Evolutionary conservation across 805 yeast species (phyloP).

Genomic region (Cyberlindnera euphorbiae): DNA sequence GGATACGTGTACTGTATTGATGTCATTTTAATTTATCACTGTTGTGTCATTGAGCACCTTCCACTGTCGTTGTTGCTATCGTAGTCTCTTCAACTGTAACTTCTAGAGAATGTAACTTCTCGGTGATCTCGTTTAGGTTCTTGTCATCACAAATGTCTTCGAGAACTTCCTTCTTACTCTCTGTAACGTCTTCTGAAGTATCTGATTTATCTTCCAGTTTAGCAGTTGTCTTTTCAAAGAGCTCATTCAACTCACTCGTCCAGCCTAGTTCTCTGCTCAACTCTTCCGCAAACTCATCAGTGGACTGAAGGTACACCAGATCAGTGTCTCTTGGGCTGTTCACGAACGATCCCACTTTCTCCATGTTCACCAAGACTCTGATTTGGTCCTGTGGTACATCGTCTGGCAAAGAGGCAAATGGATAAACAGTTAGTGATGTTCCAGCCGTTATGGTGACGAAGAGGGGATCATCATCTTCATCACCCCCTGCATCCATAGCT

Average conservation of each 20-base stretch:
- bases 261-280: constrained; percentile 60
- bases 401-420: constrained; percentile 80
- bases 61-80: constrained; percentile 9
- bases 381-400: constrained; percentile 46
- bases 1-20: too few relatives aligned
- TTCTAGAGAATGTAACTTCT: too few relatives aligned
- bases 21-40: too few relatives aligned
- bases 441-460: constrained; percentile 88
- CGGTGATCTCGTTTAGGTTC: too few relatives aligned
- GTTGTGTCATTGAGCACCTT: not conserved
- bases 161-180: too few relatives aligned
- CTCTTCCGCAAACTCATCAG: constrained; percentile 59
- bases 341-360: constrained; percentile 69
- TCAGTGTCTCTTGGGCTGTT: constrained; percentile 54
- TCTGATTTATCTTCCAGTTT: constrained; percentile 21
- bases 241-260: constrained; percentile 30
- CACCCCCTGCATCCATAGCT: too few relatives aligned
- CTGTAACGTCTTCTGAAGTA: constrained; percentile 23
- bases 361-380: constrained; percentile 71
- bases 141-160: too few relatives aligned
- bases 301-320: constrained; percentile 51
- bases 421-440: constrained; percentile 83
- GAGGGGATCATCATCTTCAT: constrained; percentile 29
- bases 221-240: constrained; percentile 10
- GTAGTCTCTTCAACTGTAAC: constrained; percentile 19